Evolutionary conservation across 2,329 filamentous ascomycete genomes (phyloP).

Genomic region (Neofusicoccum kwambonambiense): DNA sequence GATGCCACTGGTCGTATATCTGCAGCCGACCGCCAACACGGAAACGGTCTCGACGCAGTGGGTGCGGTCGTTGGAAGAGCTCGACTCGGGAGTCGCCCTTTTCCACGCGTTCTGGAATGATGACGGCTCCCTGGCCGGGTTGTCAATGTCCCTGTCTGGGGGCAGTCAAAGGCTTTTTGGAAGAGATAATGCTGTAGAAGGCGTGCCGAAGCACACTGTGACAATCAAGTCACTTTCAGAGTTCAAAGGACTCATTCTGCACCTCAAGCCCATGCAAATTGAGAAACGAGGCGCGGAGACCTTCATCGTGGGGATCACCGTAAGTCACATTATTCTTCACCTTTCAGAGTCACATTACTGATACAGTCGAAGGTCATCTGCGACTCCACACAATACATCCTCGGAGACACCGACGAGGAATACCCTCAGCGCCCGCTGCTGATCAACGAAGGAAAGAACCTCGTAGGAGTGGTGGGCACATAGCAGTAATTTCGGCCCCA

Average conservation of each 20-base stretch:
- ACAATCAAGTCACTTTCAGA: too few species aligned
- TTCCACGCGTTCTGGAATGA: background rate
- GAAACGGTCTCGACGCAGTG: background rate
- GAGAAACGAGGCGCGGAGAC: background rate
- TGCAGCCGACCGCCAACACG: background rate
- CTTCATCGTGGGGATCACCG: background rate
- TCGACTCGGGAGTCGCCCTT: too few species aligned
- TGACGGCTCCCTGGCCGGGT: background rate
- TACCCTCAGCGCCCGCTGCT: background rate
- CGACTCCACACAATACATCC: too few species aligned
- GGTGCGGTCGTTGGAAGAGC: background rate
- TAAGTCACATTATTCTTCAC: background rate
- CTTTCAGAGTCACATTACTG: background rate
- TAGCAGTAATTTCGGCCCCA: background rate
- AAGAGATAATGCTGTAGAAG: background rate
- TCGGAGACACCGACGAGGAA: too few species aligned
- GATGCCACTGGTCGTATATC: background rate
- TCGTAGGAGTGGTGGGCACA: background rate
- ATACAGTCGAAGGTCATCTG: too few species aligned
- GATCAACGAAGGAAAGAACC: background rate
- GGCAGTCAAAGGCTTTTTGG: background rate
- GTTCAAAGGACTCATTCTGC: background rate
- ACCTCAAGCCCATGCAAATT: background rate
- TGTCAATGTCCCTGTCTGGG: background rate
- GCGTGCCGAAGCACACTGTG: background rate